Percentiles rank a stretch among this genome's conserved stretches.
These are phyloP conservation scores for Colletotrichum horii DNA, from an alignment of 2,329 filamentous ascomycete genomes.

Conservation along the genomic window DNA sequence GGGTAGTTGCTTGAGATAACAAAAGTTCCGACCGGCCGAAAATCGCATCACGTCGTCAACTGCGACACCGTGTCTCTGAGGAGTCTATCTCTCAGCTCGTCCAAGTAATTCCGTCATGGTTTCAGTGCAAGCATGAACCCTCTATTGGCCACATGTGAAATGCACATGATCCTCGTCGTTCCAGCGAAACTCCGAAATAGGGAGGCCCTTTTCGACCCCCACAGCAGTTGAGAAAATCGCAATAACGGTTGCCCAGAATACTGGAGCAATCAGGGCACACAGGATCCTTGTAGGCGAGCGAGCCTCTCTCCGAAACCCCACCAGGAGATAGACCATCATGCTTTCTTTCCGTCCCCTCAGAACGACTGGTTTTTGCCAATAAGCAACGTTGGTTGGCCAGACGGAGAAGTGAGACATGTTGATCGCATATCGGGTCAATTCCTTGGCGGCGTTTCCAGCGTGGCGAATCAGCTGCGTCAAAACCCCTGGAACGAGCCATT, in stretches of 20 bases:
- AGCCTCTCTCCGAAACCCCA: background rate
- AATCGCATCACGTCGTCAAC: background rate
- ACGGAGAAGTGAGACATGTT: slow-evolving; percentile 9
- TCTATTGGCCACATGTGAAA: background rate
- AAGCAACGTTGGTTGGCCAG: slow-evolving; percentile 5
- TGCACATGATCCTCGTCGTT: background rate
- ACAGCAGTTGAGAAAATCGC: background rate
- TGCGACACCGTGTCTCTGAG: background rate
- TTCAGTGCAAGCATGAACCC: background rate
- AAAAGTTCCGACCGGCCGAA: background rate
- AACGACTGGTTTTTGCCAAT: background rate
- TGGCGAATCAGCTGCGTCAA: slow-evolving; percentile 1
- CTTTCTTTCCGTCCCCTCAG: background rate
- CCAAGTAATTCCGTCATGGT: background rate
- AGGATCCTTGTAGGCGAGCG: background rate
- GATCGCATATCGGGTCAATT: slow-evolving; percentile 9
- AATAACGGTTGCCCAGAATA: background rate
- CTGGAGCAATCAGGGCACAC: background rate
- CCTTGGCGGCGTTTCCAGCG: slow-evolving; percentile 1
- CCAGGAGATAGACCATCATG: background rate
- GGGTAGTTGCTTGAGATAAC: background rate
- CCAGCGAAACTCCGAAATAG: background rate
- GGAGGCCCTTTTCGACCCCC: background rate
- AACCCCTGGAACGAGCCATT: slow-evolving; percentile 1
- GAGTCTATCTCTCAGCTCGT: background rate